Evolutionary conservation across 768 basidiomycete genomes (phyloP).

Genomic region (Hydnomerulius pinastri): DNA sequence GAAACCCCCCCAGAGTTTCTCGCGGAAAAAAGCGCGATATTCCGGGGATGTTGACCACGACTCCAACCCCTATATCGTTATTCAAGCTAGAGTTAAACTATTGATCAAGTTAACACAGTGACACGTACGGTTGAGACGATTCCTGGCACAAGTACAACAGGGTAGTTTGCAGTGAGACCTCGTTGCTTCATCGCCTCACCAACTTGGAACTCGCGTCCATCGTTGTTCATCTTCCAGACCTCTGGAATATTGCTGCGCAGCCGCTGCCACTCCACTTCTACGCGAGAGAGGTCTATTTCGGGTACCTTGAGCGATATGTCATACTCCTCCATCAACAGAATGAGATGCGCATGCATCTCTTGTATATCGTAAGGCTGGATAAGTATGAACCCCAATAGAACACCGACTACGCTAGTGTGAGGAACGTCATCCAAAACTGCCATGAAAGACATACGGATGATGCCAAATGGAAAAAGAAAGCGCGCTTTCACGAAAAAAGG

Average conservation of each 20-base stretch:
- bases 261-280: constrained; percentile 73
- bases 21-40: constrained; percentile 88
- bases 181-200: constrained; percentile 67
- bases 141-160: constrained; percentile 86
- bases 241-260: constrained; percentile 73
- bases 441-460: constrained; percentile 48
- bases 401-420: constrained; percentile 52
- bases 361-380: constrained; percentile 68
- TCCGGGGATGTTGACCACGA: constrained; percentile 91
- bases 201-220: constrained; percentile 79
- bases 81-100: neutral
- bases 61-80: constrained; percentile 66
- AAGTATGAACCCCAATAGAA: constrained; percentile 61
- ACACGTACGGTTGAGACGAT: constrained; percentile 79
- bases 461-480: constrained; percentile 73
- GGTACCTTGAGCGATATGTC: constrained; percentile 66
- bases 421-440: constrained; percentile 3
- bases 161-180: constrained; percentile 69
- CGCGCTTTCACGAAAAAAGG: constrained; percentile 35
- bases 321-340: constrained; percentile 68
- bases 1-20: constrained; percentile 79
- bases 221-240: constrained; percentile 78
- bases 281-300: constrained; percentile 63
- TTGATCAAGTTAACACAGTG: neutral
- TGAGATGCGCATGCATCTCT: constrained; percentile 67